Evolutionary conservation across 2,329 filamentous ascomycete genomes (phyloP).

Genomic region (Didymella segeticola): DNA sequence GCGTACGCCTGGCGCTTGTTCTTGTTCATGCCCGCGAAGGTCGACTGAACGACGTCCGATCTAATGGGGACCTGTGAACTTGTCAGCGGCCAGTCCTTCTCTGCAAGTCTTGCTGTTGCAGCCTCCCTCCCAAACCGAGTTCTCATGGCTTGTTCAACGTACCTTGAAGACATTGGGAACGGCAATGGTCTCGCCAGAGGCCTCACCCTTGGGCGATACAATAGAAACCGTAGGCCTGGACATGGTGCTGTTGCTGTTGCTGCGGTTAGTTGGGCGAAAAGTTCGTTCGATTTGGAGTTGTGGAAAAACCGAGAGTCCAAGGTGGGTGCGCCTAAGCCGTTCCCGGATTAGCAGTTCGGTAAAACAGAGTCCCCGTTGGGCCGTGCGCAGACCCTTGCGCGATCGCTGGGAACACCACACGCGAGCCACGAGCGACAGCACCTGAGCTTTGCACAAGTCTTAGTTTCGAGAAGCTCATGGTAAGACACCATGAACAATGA

Average conservation of each 20-base stretch:
- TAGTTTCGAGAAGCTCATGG: too few species aligned
- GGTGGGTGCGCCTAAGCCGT: too few species aligned
- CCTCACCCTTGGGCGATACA: slow-evolving; percentile 93
- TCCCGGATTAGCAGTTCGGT: too few species aligned
- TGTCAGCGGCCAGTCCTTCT: slow-evolving; percentile 16
- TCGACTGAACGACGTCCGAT: slow-evolving; percentile 97
- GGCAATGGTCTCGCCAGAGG: slow-evolving; percentile 86
- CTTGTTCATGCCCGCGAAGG: slow-evolving; percentile 99
- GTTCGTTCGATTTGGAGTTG: not conserved
- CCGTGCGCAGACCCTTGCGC: too few species aligned
- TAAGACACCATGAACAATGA: too few species aligned
- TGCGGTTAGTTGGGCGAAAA: slow-evolving; percentile 33
- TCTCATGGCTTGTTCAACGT: slow-evolving; percentile 7
- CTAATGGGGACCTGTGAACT: slow-evolving; percentile 77
- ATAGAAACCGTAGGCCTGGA: slow-evolving; percentile 97
- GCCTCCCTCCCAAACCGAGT: not conserved
- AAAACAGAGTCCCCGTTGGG: too few species aligned
- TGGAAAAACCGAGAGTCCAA: slow-evolving; percentile 14
- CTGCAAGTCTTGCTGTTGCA: not conserved
- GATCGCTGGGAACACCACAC: too few species aligned
- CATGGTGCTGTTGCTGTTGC: slow-evolving; percentile 56
- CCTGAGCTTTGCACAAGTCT: too few species aligned
- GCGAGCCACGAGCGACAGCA: too few species aligned
- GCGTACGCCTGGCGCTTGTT: slow-evolving; percentile 99
- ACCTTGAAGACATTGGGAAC: slow-evolving; percentile 93